A percentile compares a stretch with the other conserved stretches of the same genome.
Conservation (phyloP, 495 filamentous ascomycete genomes). For the Cladorrhinum samala region DNA sequence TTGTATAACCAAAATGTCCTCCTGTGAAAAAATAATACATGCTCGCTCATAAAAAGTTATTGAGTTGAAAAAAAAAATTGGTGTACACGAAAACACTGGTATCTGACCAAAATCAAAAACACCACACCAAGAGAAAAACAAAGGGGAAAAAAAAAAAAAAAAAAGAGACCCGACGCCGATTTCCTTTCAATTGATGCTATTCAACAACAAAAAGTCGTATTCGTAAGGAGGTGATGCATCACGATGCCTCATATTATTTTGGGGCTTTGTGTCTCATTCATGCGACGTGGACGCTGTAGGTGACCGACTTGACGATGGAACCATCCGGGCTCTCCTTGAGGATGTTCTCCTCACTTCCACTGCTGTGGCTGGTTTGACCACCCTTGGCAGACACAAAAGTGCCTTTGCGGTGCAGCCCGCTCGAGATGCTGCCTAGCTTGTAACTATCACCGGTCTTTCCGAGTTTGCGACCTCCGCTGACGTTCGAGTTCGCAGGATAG, state of each 20-base stretch:
- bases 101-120: not conserved
- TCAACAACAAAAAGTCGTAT: no score
- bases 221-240: no score
- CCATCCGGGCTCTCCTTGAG: conserved; percentile 25
- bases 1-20: not conserved
- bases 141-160: not conserved
- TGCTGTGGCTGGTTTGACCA: conserved; percentile 22
- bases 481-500: not conserved
- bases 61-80: no score
- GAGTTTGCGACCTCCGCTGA: conserved; percentile 14
- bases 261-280: no score
- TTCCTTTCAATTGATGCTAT: no score
- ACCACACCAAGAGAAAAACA: not conserved
- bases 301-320: conserved; percentile 42
- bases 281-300: conserved; percentile 36
- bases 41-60: no score
- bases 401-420: conserved; percentile 22
- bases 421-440: conserved; percentile 28
- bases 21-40: not conserved
- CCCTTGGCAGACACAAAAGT: conserved; percentile 22
- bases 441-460: conserved; percentile 29
- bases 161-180: not conserved
- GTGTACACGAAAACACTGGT: not conserved
- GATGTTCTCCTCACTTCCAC: conserved; percentile 44
- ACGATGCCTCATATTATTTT: no score